Conservation (phyloP, 2,329 filamentous ascomycete species). For the Fusarium sp. region DNA sequence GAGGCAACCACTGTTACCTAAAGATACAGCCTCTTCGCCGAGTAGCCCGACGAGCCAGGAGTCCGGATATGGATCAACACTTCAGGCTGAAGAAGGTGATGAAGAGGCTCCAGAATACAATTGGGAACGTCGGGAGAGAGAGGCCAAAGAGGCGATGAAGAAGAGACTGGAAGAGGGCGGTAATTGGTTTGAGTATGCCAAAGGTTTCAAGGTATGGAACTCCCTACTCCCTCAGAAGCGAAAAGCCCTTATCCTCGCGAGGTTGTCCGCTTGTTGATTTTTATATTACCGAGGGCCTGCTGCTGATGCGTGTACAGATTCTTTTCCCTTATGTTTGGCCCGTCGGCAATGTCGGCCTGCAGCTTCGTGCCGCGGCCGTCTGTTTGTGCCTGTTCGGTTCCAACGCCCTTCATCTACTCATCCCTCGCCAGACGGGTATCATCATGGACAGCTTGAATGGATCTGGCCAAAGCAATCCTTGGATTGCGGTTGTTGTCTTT, state of each 20-base stretch:
- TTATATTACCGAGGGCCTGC: not conserved
- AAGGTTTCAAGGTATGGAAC: slow-evolving; percentile 73
- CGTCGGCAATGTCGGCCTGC: slow-evolving; percentile 74
- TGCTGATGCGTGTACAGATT: slow-evolving; percentile 61
- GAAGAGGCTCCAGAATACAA: slow-evolving; percentile 65
- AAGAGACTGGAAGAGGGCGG: slow-evolving; percentile 82
- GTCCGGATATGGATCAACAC: slow-evolving; percentile 61
- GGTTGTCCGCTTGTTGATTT: not conserved
- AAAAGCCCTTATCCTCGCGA: not conserved
- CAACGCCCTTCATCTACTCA: slow-evolving; percentile 81
- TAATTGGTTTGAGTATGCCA: slow-evolving; percentile 83
- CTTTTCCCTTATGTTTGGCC: slow-evolving; percentile 88
- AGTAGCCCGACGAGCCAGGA: slow-evolving; percentile 46
- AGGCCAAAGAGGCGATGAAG: slow-evolving; percentile 71
- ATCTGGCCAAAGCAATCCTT: slow-evolving; percentile 63
- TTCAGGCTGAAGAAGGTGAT: slow-evolving; percentile 55
- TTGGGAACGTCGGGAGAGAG: slow-evolving; percentile 68
- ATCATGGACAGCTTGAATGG: slow-evolving; percentile 79
- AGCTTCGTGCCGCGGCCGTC: slow-evolving; percentile 77
- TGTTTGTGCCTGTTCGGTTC: slow-evolving; percentile 77
- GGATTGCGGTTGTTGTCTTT: slow-evolving; percentile 68
- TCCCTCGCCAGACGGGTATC: slow-evolving; percentile 86
- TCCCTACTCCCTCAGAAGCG: not conserved
- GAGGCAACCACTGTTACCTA: slow-evolving; percentile 69
- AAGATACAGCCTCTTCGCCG: slow-evolving; percentile 39